These are phyloP conservation scores for Lepidium sativum DNA, from an alignment of 345 rosid species.

Conservation along the genomic window DNA sequence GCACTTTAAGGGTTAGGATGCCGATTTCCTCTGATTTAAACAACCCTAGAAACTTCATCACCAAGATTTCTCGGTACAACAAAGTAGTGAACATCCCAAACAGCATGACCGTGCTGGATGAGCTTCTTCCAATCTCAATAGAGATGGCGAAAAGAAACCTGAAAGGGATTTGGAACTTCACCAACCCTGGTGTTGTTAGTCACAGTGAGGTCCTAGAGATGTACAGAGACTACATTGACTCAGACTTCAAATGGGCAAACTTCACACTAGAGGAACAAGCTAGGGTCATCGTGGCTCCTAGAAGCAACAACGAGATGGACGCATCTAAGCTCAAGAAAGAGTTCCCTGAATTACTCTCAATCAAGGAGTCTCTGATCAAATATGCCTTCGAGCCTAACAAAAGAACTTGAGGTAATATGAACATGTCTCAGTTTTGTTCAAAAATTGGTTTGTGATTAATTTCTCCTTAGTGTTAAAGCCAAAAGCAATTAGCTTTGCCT, in stretches of 20 bases:
- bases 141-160: constrained; percentile 49
- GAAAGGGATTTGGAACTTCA: constrained; percentile 49
- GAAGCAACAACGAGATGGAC: constrained; percentile 52
- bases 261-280: constrained; percentile 45
- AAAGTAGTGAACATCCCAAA: constrained; percentile 49
- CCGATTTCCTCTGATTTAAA: constrained; percentile 45
- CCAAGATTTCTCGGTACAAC: constrained; percentile 37
- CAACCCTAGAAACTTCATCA: constrained; percentile 43
- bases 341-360: no score
- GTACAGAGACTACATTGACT: constrained; percentile 38
- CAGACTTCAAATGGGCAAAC: constrained; percentile 38
- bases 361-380: no score
- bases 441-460: not conserved
- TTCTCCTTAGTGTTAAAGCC: not conserved
- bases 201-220: constrained; percentile 44
- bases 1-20: constrained; percentile 45
- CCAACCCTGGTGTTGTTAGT: constrained; percentile 47
- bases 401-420: not conserved
- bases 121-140: constrained; percentile 42
- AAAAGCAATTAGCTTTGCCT: not conserved
- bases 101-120: constrained; percentile 55
- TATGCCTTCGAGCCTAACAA: no score
- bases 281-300: constrained; percentile 41
- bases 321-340: constrained; percentile 26
- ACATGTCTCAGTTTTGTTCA: not conserved